These are phyloP conservation scores for Peniophora sp. DNA, from an alignment of 1,284 basidiomycete species.

Conservation along the genomic window DNA sequence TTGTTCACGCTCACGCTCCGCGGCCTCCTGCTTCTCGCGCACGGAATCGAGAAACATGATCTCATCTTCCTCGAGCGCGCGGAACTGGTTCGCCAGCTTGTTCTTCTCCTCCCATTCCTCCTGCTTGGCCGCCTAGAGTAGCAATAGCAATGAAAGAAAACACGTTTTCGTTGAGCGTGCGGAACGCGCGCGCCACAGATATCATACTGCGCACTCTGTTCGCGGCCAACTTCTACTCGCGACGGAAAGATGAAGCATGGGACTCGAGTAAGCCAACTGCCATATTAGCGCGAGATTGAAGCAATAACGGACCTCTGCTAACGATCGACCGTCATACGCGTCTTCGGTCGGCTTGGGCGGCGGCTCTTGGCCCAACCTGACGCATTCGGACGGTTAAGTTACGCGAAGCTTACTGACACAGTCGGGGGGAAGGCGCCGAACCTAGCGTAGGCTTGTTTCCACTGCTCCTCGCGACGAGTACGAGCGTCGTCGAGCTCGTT, in stretches of 20 bases:
- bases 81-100: conserved; percentile 89
- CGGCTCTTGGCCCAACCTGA: conserved; percentile 80
- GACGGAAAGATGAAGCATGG: conserved; percentile 2
- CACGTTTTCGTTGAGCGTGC: conserved; percentile 15
- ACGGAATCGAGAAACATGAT: conserved; percentile 83
- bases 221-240: conserved; percentile 66
- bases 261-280: neutral
- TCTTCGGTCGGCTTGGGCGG: conserved; percentile 72
- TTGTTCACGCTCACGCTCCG: conserved; percentile 66
- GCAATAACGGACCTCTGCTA: conserved; percentile 70
- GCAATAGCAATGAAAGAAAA: neutral
- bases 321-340: conserved; percentile 78
- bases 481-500: conserved; percentile 76
- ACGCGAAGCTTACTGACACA: conserved; percentile 3
- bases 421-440: conserved; percentile 17
- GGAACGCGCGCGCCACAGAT: conserved; percentile 9
- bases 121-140: conserved; percentile 74
- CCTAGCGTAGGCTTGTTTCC: conserved; percentile 91
- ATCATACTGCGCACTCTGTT: conserved; percentile 52
- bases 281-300: conserved; percentile 8
- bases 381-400: conserved; percentile 2
- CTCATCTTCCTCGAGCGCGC: conserved; percentile 86
- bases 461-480: conserved; percentile 73
- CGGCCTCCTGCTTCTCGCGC: conserved; percentile 65
- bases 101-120: conserved; percentile 93